Evolutionary conservation across 2,329 filamentous ascomycete species (phyloP), one percentile per base, ranked within the genome.

Genomic region (Beauveria scarabaeidicola): DNA sequence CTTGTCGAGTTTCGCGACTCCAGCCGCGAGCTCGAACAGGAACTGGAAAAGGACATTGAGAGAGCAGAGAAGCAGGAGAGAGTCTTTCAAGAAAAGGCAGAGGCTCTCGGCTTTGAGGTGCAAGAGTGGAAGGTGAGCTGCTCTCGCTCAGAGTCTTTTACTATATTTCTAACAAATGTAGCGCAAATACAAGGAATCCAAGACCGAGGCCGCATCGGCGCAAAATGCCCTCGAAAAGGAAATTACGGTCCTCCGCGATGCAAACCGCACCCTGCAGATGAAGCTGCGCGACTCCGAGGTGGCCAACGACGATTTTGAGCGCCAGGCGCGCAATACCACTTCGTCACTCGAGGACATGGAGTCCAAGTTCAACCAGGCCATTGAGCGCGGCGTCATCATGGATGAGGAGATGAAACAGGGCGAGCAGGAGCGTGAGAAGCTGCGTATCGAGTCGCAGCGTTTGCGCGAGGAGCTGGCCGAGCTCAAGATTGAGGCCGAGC

Each of bases 331-430:
- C 67, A 94, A 97, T 74, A 97, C 93, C 29, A 92, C 91, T 40
- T 97, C 92, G 48, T 97, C 93, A 54, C 83, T 97, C 63, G 94
- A 99, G 75, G 94, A 99, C 70, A 81, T 99, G 73, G 94, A 99
- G 75, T 93, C 89, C 63, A 99, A 97, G 74, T 97, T 94, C 74
- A 97, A 97, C 72, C 84, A 95, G 60, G 85, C 92, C 5, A 95
- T 99, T 66, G 94, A 99, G 76, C 82, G 93, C 58, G 86, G 83
- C 10, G 94, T 99, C 27, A 85, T 99, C 81, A 83, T 97, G 75
- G 94, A 99, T 71, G 92, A 97, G 72, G 94, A 97, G 73, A 89
- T 97, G 69, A 93, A 88, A 74, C 82, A 85, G 48, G 90, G 91
- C 51, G 94, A 99, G 70, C 89, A 95, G 74, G 94, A 99, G 73